Evolutionary conservation across 208 protist genomes (phyloP), one percentile per base, ranked within the genome.

Genomic region (Trypanosoma rangeli): DNA sequence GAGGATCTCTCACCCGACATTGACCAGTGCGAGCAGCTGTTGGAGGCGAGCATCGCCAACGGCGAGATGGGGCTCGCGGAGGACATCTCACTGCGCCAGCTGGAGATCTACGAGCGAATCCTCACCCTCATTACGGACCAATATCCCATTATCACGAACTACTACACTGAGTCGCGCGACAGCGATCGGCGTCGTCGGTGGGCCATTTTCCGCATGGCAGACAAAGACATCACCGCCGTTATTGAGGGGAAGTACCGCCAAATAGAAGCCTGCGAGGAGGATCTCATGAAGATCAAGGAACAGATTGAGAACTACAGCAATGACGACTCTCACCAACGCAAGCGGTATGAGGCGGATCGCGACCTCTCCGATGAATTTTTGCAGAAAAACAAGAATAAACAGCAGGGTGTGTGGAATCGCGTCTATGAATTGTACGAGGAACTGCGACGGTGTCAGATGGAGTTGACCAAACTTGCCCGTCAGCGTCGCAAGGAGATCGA

Each of bases 121-220:
- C 78, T 97, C 28, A 67, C 66, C 39, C 85, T 97, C 58, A 94
- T 94, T 71, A 86, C 78, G 4, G 86, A 94, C 24, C 92, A 97
- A 79, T 97, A 97, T 75, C 92, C 92, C 3, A 73, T 93, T 63
- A 91, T 97, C 64, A 76, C 73, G 1, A 93, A 89, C 72, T 86
- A 93, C 70, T 86, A 93, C 76, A 70, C 81, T 18, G 88, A 97
- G 56, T 84, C 77, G n/a, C 64, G 80, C 39, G 84, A 89, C 58
- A 82, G 78, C 61, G 84, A 97, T 53, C 82, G 90, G 5, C 79
- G 89, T 9, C 86, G 90, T 0, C 89, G 92, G n/a, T 97, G 92
- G 92, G 82, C 86, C 10, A 94, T 97, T 29, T 97, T 97, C 65
- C 81, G 92, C 52, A 97, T 97, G 92, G 92, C 83, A 5, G 85